phyloP scores from a whole-genome alignment of 306 rosid genomes.

The Vigna reflexopilosa region DNA sequence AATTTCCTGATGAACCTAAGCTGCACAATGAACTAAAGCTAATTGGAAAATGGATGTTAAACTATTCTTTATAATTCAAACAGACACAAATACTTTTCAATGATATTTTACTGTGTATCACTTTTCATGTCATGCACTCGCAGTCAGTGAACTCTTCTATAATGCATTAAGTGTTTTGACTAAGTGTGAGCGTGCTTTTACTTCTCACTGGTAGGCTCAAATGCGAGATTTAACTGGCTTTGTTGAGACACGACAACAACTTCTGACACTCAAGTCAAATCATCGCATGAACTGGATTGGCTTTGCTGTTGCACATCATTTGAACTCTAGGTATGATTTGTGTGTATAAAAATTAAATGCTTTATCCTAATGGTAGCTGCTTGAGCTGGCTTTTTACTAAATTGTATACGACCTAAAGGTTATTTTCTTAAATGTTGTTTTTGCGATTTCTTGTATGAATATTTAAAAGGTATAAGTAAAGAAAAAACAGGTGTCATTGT shows the following conservation, averaged over 20 bases:
- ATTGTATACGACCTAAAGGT: neutral
- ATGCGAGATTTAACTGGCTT: conserved; percentile 96
- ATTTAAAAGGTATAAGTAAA: neutral
- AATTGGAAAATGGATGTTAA: neutral
- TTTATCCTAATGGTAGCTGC: conserved; percentile 25
- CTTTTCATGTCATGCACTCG: conserved; percentile 29
- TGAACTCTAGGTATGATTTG: conserved; percentile 78
- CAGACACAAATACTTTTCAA: conserved; percentile 14
- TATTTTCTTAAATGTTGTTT: conserved; percentile 3
- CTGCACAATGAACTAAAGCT: neutral
- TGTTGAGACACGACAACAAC: conserved; percentile 94
- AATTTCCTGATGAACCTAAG: neutral
- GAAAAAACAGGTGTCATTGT: neutral
- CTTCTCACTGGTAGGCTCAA: conserved; percentile 71
- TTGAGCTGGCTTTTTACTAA: conserved; percentile 11
- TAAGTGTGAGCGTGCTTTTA: conserved; percentile 19
- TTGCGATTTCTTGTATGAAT: neutral
- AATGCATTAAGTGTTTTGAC: conserved; percentile 17
- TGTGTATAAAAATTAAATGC: conserved; percentile 18
- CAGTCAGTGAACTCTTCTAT: conserved; percentile 12
- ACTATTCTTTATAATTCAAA: neutral
- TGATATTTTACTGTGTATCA: conserved; percentile 16
- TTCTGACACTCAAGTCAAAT: conserved; percentile 85
- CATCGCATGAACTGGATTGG: conserved; percentile 99
- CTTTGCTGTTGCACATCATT: conserved; percentile 92